Conservation (phyloP, 495 filamentous ascomycete species). For the Amorphotheca resinae region DNA sequence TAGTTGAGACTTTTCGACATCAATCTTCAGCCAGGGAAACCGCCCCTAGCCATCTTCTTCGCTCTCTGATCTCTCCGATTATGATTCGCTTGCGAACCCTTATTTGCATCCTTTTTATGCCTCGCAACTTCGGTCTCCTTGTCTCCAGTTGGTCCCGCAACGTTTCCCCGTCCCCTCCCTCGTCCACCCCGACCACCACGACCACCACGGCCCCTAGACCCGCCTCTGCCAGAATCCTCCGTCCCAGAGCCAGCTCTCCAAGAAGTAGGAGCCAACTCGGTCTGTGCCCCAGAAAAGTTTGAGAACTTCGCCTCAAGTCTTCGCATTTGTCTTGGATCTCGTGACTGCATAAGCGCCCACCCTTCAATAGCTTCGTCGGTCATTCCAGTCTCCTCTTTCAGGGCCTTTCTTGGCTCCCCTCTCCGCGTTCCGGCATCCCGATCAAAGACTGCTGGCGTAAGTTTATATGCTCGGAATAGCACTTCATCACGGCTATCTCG, state of each 20-base stretch:
- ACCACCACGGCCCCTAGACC: constrained; percentile 38
- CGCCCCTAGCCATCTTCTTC: constrained; percentile 58
- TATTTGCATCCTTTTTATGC: constrained; percentile 53
- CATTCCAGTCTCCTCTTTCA: constrained; percentile 72
- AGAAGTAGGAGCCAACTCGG: constrained; percentile 46
- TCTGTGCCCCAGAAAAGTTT: constrained; percentile 47
- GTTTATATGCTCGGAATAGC: constrained; percentile 57
- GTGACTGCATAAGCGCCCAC: constrained; percentile 72
- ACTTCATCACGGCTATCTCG: constrained; percentile 30
- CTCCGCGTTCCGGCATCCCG: constrained; percentile 58
- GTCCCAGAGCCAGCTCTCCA: constrained; percentile 39
- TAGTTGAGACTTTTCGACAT: too few species aligned
- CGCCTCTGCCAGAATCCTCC: constrained; percentile 34
- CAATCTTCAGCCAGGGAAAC: constrained; percentile 21
- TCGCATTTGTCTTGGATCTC: constrained; percentile 53
- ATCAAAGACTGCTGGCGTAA: constrained; percentile 48
- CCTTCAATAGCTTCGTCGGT: constrained; percentile 92
- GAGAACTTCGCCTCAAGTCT: constrained; percentile 55
- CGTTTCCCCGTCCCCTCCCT: constrained; percentile 42
- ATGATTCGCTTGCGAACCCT: constrained; percentile 49
- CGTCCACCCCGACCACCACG: constrained; percentile 37
- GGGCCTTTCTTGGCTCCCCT: constrained; percentile 40
- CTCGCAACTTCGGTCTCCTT: constrained; percentile 46
- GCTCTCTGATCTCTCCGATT: constrained; percentile 59
- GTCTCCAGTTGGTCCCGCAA: constrained; percentile 45